Conservation (phyloP, 1,284 basidiomycete species). For the Clitocybe nebularis region DNA sequence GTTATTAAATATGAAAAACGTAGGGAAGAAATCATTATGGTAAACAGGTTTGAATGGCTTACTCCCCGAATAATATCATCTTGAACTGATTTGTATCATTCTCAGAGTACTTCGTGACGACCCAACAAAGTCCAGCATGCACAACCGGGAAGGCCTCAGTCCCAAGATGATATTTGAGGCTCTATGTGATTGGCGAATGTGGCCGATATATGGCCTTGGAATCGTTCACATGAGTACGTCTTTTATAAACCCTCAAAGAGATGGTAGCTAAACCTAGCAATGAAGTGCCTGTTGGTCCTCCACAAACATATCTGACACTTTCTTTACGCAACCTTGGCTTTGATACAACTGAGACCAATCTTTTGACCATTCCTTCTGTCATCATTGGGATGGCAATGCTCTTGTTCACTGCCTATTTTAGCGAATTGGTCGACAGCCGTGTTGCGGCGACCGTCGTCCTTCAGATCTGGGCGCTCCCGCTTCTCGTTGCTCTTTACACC, state of each 20-base stretch:
- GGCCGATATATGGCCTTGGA: conserved; percentile 51
- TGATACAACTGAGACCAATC: conserved; percentile 45
- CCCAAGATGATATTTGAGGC: conserved; percentile 41
- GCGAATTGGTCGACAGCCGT: conserved; percentile 53
- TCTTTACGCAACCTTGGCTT: conserved; percentile 52
- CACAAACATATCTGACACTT: conserved; percentile 49
- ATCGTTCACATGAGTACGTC: conserved; percentile 41
- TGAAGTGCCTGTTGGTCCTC: conserved; percentile 42
- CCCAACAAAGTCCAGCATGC: conserved; percentile 57
- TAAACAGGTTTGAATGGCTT: conserved; percentile 38
- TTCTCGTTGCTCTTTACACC: conserved; percentile 54
- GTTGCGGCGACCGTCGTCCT: conserved; percentile 49
- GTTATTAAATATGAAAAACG: not conserved
- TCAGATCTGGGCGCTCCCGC: conserved; percentile 59
- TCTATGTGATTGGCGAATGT: conserved; percentile 49
- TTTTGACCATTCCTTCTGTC: conserved; percentile 47
- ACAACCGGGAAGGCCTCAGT: conserved; percentile 57
- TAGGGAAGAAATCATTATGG: conserved; percentile 54
- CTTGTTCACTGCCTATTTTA: conserved; percentile 45
- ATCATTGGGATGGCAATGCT: conserved; percentile 40
- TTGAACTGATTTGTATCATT: conserved; percentile 1
- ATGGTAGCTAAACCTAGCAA: not conserved
- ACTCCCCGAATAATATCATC: not conserved
- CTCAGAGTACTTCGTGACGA: conserved; percentile 52
- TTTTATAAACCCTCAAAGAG: not conserved